Percentiles rank a stretch among this genome's conserved stretches.
Conservation (phyloP, 2,329 filamentous ascomycete genomes). For the Cyphellophora attinorum region DNA sequence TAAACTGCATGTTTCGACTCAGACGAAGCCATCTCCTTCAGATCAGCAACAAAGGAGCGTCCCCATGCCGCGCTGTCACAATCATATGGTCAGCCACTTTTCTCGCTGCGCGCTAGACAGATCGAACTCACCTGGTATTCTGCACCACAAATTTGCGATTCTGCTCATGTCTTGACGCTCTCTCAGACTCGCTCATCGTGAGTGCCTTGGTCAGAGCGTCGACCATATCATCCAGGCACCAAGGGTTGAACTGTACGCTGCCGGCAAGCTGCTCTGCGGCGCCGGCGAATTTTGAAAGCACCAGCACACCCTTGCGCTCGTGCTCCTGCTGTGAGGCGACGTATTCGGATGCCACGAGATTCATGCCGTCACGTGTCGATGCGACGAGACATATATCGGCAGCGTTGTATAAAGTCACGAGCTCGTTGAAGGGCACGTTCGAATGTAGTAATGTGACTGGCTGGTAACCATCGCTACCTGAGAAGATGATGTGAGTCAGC, state of each 20-base stretch:
- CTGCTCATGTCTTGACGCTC: conserved; percentile 1
- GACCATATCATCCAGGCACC: conserved; percentile 2
- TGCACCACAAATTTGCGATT: too few relatives aligned
- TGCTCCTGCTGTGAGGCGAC: conserved; percentile 81
- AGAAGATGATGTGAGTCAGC: conserved; percentile 83
- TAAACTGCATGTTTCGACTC: too few relatives aligned
- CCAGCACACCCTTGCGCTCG: conserved; percentile 76
- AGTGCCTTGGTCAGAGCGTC: neutral
- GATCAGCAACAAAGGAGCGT: too few relatives aligned
- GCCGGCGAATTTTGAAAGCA: conserved; percentile 91
- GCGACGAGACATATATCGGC: conserved; percentile 90
- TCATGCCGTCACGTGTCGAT: conserved; percentile 93
- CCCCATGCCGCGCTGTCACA: too few relatives aligned
- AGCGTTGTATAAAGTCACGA: conserved; percentile 72
- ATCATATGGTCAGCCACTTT: too few relatives aligned
- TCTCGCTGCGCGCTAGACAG: too few relatives aligned
- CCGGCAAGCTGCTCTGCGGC: conserved; percentile 34
- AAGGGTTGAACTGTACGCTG: conserved; percentile 4
- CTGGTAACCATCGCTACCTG: conserved; percentile 79
- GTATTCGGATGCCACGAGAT: conserved; percentile 90
- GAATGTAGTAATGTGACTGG: conserved; percentile 83
- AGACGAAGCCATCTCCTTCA: too few relatives aligned
- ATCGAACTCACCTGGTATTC: too few relatives aligned
- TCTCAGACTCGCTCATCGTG: conserved; percentile 2
- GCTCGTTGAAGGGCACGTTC: conserved; percentile 61